Conservation (phyloP, 2,329 filamentous ascomycete genomes). For the Pyrenochaeta sp. region DNA sequence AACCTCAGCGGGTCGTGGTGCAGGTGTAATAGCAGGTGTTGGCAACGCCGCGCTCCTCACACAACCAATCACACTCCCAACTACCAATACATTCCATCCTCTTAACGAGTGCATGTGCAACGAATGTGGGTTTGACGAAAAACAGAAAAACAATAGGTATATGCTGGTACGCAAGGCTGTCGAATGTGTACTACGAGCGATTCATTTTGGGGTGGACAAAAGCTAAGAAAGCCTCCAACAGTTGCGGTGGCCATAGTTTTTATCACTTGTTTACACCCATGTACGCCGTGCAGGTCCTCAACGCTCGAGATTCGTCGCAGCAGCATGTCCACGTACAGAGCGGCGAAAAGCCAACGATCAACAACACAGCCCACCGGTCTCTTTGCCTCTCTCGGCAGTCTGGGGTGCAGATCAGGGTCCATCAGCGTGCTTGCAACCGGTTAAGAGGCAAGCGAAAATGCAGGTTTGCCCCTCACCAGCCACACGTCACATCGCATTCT, state of each 20-base stretch:
- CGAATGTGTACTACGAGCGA: slow-evolving; percentile 20
- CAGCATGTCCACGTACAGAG: slow-evolving; percentile 19
- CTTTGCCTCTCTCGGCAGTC: slow-evolving; percentile 21
- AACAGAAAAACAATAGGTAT: slow-evolving; percentile 11
- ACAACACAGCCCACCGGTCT: slow-evolving; percentile 30
- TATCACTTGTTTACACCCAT: slow-evolving; percentile 27
- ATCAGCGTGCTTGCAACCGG: slow-evolving; percentile 6
- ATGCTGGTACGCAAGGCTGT: slow-evolving; percentile 10
- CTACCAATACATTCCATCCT: slow-evolving; percentile 22
- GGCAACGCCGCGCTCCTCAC: slow-evolving; percentile 22
- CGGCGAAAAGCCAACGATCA: slow-evolving; percentile 33
- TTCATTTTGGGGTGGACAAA: slow-evolving; percentile 20
- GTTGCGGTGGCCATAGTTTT: slow-evolving; percentile 21
- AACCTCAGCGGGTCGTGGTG: slow-evolving; percentile 24
- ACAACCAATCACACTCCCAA: slow-evolving; percentile 18
- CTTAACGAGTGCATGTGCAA: slow-evolving; percentile 38
- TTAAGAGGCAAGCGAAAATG: slow-evolving; percentile 11
- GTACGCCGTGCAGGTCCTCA: slow-evolving; percentile 10
- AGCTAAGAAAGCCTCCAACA: slow-evolving; percentile 2
- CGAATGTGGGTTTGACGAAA: slow-evolving; percentile 23
- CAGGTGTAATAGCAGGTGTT: slow-evolving; percentile 38
- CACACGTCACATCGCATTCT: slow-evolving; percentile 32
- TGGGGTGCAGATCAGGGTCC: slow-evolving; percentile 37
- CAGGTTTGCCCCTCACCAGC: slow-evolving; percentile 39
- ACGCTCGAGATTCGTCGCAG: slow-evolving; percentile 20